Conservation (phyloP, 208 protist species). For the Crithidia sp. region DNA sequence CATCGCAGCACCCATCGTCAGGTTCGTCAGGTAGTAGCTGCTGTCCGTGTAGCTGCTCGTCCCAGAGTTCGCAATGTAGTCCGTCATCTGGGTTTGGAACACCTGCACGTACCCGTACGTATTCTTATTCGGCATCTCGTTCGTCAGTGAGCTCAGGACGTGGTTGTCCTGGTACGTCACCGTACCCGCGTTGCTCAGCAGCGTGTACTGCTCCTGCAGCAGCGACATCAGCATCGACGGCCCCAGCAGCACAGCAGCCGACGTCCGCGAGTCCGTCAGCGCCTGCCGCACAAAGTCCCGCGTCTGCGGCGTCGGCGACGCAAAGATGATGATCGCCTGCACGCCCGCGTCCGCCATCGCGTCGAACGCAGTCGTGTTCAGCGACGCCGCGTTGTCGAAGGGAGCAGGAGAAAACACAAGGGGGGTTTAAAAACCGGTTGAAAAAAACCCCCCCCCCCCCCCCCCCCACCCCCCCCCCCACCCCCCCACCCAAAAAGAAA, state of each 20-base stretch:
- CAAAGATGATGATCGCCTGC: slow-evolving; percentile 56
- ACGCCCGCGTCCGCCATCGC: slow-evolving; percentile 44
- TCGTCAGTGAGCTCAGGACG: slow-evolving; percentile 2
- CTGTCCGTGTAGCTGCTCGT: background rate
- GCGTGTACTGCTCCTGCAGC: slow-evolving; percentile 9
- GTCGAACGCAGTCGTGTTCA: slow-evolving; percentile 37
- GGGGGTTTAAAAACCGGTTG: no score
- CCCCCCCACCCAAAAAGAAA: no score
- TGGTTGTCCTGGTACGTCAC: slow-evolving; percentile 39
- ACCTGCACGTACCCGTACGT: slow-evolving; percentile 26
- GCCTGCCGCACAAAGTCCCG: slow-evolving; percentile 34
- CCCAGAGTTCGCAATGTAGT: slow-evolving; percentile 8
- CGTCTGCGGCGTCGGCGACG: slow-evolving; percentile 25
- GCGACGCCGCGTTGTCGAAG: slow-evolving; percentile 26
- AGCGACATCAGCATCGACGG: background rate
- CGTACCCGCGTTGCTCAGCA: background rate
- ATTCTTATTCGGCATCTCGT: no score
- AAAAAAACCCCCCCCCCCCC: no score
- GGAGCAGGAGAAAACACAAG: no score
- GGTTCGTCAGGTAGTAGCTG: background rate
- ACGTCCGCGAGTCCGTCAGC: slow-evolving; percentile 41
- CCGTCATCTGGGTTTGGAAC: slow-evolving; percentile 39
- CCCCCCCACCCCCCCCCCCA: no score
- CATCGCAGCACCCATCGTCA: slow-evolving; percentile 7
- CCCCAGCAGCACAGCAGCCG: slow-evolving; percentile 24